These are phyloP conservation scores for Xanthoconium separans DNA, from an alignment of 1,284 basidiomycete genomes.

Conservation along the genomic window DNA sequence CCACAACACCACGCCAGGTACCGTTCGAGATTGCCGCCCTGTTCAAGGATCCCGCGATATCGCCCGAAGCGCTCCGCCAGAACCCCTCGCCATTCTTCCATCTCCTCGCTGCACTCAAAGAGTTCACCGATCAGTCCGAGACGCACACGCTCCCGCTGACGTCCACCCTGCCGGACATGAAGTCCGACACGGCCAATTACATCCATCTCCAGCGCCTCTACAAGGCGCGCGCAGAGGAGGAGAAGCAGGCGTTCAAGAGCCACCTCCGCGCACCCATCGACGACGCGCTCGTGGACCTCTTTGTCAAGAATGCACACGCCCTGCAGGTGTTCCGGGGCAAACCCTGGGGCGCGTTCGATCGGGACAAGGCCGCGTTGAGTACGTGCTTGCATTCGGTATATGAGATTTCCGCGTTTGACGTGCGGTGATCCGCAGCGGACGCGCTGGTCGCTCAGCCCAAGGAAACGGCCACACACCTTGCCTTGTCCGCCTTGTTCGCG, in stretches of 20 bases:
- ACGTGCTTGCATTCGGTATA: not conserved
- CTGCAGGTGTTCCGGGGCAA: conserved; percentile 77
- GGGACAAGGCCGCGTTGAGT: conserved; percentile 58
- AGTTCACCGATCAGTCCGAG: conserved; percentile 50
- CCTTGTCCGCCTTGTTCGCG: conserved; percentile 53
- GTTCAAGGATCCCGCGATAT: conserved; percentile 56
- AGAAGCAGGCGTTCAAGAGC: conserved; percentile 57
- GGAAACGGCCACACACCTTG: conserved; percentile 63
- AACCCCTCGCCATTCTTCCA: conserved; percentile 77
- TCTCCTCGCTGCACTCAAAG: conserved; percentile 76
- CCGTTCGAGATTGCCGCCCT: conserved; percentile 65
- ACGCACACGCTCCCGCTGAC: conserved; percentile 52
- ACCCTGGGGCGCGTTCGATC: conserved; percentile 60
- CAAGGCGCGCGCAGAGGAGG: conserved; percentile 67
- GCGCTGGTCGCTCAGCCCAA: conserved; percentile 43
- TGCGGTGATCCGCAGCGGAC: conserved; percentile 31
- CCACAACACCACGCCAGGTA: conserved; percentile 37
- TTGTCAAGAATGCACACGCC: conserved; percentile 90
- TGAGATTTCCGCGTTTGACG: too few relatives aligned
- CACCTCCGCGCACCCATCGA: conserved; percentile 45
- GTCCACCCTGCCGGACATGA: conserved; percentile 91
- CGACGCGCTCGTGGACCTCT: conserved; percentile 68
- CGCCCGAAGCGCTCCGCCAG: conserved; percentile 32
- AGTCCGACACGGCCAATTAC: conserved; percentile 84
- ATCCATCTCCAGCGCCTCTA: conserved; percentile 80